Evolutionary conservation across 495 filamentous ascomycete genomes (phyloP).

Genomic region (Lasiosphaeris hirsuta): DNA sequence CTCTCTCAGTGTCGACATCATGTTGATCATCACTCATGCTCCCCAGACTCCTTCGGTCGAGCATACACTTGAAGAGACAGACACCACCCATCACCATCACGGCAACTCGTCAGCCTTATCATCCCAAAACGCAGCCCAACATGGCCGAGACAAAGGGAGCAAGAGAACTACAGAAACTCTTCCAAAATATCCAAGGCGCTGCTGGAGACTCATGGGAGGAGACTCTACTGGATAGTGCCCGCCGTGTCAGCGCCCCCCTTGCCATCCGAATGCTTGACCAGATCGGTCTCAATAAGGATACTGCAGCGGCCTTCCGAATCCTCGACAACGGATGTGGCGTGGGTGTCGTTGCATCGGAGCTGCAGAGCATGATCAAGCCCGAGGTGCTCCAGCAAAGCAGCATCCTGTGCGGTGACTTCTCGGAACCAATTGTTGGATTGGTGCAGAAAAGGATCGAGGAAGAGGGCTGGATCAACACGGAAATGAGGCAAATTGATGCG

Average conservation of each 20-base stretch:
- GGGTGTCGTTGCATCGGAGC: constrained; percentile 34
- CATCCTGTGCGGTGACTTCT: constrained; percentile 39
- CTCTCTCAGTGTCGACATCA: not conserved
- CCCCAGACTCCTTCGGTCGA: not conserved
- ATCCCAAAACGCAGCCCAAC: not conserved
- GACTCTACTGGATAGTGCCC: constrained; percentile 25
- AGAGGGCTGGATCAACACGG: constrained; percentile 34
- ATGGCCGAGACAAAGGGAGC: constrained; percentile 16
- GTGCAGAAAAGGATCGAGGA: constrained; percentile 25
- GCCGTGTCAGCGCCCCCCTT: constrained; percentile 35
- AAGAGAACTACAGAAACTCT: constrained; percentile 29
- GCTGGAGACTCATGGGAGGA: constrained; percentile 24
- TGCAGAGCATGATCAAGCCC: constrained; percentile 28
- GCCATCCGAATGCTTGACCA: constrained; percentile 32
- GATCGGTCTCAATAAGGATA: constrained; percentile 31
- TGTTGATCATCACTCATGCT: not conserved
- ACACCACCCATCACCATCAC: not conserved
- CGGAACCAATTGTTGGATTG: constrained; percentile 26
- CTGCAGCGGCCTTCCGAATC: constrained; percentile 31
- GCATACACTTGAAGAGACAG: not conserved
- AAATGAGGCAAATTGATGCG: constrained; percentile 34
- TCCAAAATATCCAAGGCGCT: constrained; percentile 13
- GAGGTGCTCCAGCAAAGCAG: constrained; percentile 34
- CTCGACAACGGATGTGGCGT: constrained; percentile 43
- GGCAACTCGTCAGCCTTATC: not conserved